phyloP scores from a whole-genome alignment of 2,329 filamentous ascomycete genomes.

The Purpureocillium takamizusanense region DNA sequence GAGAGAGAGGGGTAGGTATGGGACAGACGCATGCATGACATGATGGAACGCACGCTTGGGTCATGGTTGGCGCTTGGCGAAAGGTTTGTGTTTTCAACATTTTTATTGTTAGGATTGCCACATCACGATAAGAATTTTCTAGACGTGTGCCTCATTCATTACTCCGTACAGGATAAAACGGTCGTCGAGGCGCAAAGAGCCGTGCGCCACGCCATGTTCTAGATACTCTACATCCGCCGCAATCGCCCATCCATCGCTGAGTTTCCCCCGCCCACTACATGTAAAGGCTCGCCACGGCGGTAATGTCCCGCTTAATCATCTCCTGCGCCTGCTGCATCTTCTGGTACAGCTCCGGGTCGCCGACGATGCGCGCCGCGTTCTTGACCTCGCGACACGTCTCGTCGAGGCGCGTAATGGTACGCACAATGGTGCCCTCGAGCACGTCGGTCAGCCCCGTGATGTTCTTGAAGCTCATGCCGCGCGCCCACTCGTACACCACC shows the following conservation, averaged over 20 bases:
- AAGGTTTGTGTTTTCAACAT: no score
- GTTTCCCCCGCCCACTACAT: constrained; percentile 44
- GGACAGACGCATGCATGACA: no score
- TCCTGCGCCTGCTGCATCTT: constrained; percentile 99
- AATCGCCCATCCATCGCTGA: not conserved
- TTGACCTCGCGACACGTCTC: constrained; percentile 97
- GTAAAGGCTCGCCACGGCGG: constrained; percentile 79
- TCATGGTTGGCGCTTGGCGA: no score
- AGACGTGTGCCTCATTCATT: no score
- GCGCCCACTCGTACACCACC: constrained; percentile 97
- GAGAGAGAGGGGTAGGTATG: no score
- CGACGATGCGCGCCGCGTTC: constrained; percentile 91
- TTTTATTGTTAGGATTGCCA: no score
- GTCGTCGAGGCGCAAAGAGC: no score
- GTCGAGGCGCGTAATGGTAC: constrained; percentile 86
- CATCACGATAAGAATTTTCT: no score
- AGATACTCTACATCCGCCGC: not conserved
- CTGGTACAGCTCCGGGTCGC: constrained; percentile 82
- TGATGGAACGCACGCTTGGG: no score
- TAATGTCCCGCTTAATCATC: constrained; percentile 94
- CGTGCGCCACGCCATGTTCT: no score
- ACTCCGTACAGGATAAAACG: no score
- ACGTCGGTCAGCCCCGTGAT: constrained; percentile 95
- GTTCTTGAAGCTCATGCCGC: constrained; percentile 96
- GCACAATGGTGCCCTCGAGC: constrained; percentile 91